phyloP scores from a whole-genome alignment of 2,329 filamentous ascomycete species.

The Diaporthe vexans region DNA sequence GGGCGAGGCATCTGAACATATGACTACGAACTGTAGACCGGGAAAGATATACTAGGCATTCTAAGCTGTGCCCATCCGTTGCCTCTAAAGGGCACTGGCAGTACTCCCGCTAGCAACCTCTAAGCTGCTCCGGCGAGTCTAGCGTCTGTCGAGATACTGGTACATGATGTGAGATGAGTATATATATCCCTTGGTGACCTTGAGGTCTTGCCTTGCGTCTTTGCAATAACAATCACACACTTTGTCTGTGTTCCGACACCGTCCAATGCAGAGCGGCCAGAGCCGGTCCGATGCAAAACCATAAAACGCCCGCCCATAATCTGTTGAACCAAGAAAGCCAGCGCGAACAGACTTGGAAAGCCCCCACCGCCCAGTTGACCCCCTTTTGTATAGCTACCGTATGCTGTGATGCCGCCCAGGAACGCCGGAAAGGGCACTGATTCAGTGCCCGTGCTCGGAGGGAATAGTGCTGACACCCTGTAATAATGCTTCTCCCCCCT shows the following conservation, averaged over 20 bases:
- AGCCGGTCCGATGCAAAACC: slow-evolving; percentile 21
- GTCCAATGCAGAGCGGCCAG: slow-evolving; percentile 21
- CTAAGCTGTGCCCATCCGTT: slow-evolving; percentile 17
- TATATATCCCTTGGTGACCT: slow-evolving; percentile 32
- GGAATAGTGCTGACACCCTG: slow-evolving; percentile 28
- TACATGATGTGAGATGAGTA: slow-evolving; percentile 24
- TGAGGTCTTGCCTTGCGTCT: slow-evolving; percentile 38
- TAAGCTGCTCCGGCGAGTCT: slow-evolving; percentile 7
- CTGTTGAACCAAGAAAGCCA: slow-evolving; percentile 26
- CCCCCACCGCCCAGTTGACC: neutral
- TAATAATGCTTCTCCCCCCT: slow-evolving; percentile 23
- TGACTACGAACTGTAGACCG: slow-evolving; percentile 28
- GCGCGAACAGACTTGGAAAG: slow-evolving; percentile 26
- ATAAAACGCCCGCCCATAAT: slow-evolving; percentile 5
- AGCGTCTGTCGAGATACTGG: slow-evolving; percentile 1
- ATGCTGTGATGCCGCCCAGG: slow-evolving; percentile 17
- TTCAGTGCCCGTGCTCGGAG: slow-evolving; percentile 29
- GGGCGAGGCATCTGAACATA: slow-evolving; percentile 29
- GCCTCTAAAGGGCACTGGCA: neutral
- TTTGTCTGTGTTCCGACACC: neutral
- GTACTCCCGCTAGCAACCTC: slow-evolving; percentile 5
- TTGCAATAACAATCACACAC: slow-evolving; percentile 5
- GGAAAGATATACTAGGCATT: slow-evolving; percentile 19
- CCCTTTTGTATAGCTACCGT: slow-evolving; percentile 25
- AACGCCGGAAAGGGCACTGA: slow-evolving; percentile 22